Evolutionary conservation across 2,329 filamentous ascomycete genomes (phyloP), one percentile per base, ranked within the genome.

Genomic region (Esteya vermicola): DNA sequence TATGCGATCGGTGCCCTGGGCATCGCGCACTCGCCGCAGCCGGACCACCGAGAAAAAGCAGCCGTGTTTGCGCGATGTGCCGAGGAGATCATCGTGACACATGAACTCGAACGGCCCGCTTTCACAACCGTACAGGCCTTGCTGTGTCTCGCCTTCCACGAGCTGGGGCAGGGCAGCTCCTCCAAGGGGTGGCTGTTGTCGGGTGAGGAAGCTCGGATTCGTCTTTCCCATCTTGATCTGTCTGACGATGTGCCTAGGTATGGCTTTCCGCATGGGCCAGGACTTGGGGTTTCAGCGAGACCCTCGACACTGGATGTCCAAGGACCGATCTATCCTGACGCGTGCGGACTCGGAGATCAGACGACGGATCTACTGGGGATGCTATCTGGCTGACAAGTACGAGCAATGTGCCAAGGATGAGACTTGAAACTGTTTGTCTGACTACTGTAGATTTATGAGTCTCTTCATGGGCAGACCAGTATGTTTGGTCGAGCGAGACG

Each of bases 211-310:
- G 4, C 23, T 4, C 12, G n/a, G 4, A 5, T 21, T 20, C n/a
- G 3, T 14, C 18, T 28, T 28, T 12, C 6, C 9, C 20, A 7
- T 10, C n/a, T n/a, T 5, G 14, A 19, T 27, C 12, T 4, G 7
- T 10, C 25, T 37, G 25, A 28, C 35, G 19, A 6, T 21, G 16
- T 10, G 23, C 14, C n/a, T 28, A 37, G 35, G 35, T 4, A 38
- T 38, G 36, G 36, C 36, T n/a, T 38, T 31, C 14, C 26, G 36
- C 19, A 32, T 38, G 36, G 28, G 27, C 10, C 36, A 38, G 14
- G 36, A 38, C 19, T 20, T 38, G 10, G 36, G 28, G 7, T 31
- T 38, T 20, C 36, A 38, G 16, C 23, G 35, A 20, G 35, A 37
- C 25, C 35, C 35, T 6, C n/a, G 18, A 8, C 9, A 37, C 26